A percentile compares a stretch with the other conserved stretches of the same genome.
These are phyloP conservation scores for Cryptosporidium sp. DNA, from an alignment of 169 alveolate species.

Conservation along the genomic window DNA sequence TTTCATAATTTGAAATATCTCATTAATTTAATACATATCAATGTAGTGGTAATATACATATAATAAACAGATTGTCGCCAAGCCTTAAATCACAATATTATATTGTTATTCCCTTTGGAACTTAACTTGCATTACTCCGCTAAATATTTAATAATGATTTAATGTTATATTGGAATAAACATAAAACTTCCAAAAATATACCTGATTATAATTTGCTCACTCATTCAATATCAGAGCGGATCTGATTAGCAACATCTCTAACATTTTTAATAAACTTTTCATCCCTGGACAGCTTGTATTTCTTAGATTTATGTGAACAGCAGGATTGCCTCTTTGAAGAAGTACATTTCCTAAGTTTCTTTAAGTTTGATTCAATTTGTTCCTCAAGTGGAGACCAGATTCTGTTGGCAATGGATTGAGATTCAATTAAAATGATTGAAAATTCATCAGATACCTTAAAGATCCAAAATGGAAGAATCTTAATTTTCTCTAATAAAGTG, in stretches of 20 bases:
- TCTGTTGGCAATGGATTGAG: not conserved
- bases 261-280: slow-evolving; percentile 5
- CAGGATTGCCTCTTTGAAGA: not conserved
- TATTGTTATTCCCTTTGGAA: not conserved
- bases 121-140: not conserved
- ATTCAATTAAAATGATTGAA: not conserved
- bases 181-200: not conserved
- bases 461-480: slow-evolving; percentile 37
- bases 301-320: not conserved
- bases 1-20: not conserved
- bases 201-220: not conserved
- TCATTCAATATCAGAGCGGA: slow-evolving; percentile 1
- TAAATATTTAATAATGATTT: not conserved
- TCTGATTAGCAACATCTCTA: not conserved
- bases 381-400: slow-evolving; percentile 51
- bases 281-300: not conserved
- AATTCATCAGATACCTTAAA: slow-evolving; percentile 15
- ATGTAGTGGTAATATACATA: not conserved
- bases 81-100: no score
- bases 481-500: slow-evolving; percentile 22
- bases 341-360: not conserved
- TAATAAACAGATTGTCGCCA: not conserved
- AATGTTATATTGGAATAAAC: not conserved
- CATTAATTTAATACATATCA: not conserved
- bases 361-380: not conserved